A percentile compares a stretch with the other conserved stretches of the same genome.
phyloP scores from a whole-genome alignment of 1,284 basidiomycete species.

The Ustilago cynodontis region DNA sequence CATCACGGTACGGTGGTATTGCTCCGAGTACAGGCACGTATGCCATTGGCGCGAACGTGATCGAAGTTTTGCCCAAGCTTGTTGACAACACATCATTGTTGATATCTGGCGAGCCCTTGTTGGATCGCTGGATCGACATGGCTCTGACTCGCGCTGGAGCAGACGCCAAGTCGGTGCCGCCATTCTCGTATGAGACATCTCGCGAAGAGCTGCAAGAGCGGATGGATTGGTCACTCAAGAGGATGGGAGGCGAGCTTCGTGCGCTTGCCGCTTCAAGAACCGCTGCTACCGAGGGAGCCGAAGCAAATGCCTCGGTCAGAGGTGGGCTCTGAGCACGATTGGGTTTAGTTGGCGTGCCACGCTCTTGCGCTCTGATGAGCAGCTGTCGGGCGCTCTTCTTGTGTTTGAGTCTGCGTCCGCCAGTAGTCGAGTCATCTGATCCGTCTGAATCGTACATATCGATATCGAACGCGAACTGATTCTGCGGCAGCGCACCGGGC shows the following conservation, averaged over 20 bases:
- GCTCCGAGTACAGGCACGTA: conserved; percentile 52
- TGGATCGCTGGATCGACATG: conserved; percentile 23
- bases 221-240: conserved; percentile 37
- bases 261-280: conserved; percentile 36
- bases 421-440: conserved; percentile 28
- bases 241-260: conserved; percentile 35
- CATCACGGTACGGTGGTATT: conserved; percentile 31
- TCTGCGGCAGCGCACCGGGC: conserved; percentile 7
- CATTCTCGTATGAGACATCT: conserved; percentile 32
- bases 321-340: conserved; percentile 56
- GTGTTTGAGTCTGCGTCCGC: conserved; percentile 28
- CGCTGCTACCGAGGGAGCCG: conserved; percentile 37
- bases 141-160: conserved; percentile 17
- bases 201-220: conserved; percentile 27
- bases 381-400: conserved; percentile 59
- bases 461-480: conserved; percentile 35
- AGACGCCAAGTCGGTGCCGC: conserved; percentile 16
- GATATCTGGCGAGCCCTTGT: conserved; percentile 28
- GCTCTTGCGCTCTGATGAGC: conserved; percentile 59
- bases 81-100: conserved; percentile 33
- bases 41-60: conserved; percentile 41
- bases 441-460: conserved; percentile 48
- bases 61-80: conserved; percentile 35
- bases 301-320: conserved; percentile 38
- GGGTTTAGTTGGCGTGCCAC: conserved; percentile 60